Conservation (phyloP, 2,329 filamentous ascomycete species). For the Aureobasidium sp. region DNA sequence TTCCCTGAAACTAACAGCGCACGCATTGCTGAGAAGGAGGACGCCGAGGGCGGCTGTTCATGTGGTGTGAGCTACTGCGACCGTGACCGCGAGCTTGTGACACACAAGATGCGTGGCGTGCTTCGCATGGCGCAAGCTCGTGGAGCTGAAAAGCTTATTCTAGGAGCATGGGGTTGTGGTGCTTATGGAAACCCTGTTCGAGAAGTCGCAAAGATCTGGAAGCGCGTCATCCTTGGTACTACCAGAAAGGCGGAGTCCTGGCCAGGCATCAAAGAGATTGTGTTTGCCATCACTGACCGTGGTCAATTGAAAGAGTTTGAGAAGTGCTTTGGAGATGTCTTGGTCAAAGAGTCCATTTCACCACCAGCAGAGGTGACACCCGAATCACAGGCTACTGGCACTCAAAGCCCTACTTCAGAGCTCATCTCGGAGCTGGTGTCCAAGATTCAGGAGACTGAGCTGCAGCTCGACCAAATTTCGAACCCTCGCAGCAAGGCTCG, state of each 20-base stretch:
- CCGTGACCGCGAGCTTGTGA: slow-evolving; percentile 43
- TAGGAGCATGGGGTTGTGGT: slow-evolving; percentile 59
- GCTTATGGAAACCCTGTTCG: slow-evolving; percentile 54
- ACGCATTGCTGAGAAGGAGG: slow-evolving; percentile 19
- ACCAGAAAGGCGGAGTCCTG: slow-evolving; percentile 28
- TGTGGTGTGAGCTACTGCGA: slow-evolving; percentile 36
- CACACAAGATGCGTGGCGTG: slow-evolving; percentile 51
- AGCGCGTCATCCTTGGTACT: slow-evolving; percentile 33
- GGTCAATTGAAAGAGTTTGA: slow-evolving; percentile 47
- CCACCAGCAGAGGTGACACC: slow-evolving; percentile 15
- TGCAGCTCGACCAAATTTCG: slow-evolving; percentile 27
- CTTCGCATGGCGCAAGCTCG: slow-evolving; percentile 44
- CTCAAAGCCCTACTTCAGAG: slow-evolving; percentile 8
- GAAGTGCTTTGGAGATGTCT: slow-evolving; percentile 35
- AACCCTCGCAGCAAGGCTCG: slow-evolving; percentile 24
- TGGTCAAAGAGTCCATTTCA: slow-evolving; percentile 17
- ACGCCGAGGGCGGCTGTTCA: slow-evolving; percentile 24
- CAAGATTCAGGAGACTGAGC: slow-evolving; percentile 26
- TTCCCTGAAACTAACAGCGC: slow-evolving; percentile 41
- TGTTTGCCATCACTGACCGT: slow-evolving; percentile 51
- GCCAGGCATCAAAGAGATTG: slow-evolving; percentile 43
- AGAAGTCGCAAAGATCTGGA: slow-evolving; percentile 52
- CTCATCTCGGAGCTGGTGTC: slow-evolving; percentile 22
- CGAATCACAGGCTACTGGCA: background rate
- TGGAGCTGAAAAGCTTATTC: slow-evolving; percentile 43